Base-by-base conservation (phyloP, 192 early-diverging fungal species). In the Podila epigama region DNA sequence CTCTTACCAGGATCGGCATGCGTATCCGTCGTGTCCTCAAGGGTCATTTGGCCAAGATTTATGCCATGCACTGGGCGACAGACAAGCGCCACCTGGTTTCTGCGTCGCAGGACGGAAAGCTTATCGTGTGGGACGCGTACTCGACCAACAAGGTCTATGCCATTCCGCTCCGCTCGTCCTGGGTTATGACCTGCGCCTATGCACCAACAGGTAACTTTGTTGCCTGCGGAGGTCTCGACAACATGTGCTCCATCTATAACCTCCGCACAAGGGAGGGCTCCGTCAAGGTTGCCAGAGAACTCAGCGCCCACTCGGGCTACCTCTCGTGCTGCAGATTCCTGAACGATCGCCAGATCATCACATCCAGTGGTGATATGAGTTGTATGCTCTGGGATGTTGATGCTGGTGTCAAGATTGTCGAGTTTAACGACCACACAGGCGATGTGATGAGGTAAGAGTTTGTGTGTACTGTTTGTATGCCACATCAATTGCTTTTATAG, bases 351-450 rank as follows among this genome's bases (percentile, higher is more conserved):
- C 96, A 97, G 78, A 98, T 99, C 56, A 79, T 99, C 60, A 97
- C 98, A 1, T 85, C 89, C 12, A 97, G 95, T 54, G 98, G 98
- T 35, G 98, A 99, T 81, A 98, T 98, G 96, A 93, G 91, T 61
- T 98, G 96, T 82, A 98, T 99, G 93, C 89, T 99, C 36, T 99
- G 98, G 98, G 98, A 99, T 85, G 95, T 99, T 68, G 98, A 98
- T 83, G 96, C 98, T 1, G 98, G 98, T 42, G 89, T 97, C 77
- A 99, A 98, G 85, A 92, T 91, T 37, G 89, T 94, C 75, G 96
- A 98, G 81, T 99, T 98, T 70, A 96, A 86, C 68, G 98, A 99
- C 81, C 98, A 99, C 75, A 95, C 94, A 4, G 97, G 96, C 51
- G 98, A 99, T 80, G 98, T 99, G 48, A 98, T 99, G 98, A 95